Evolutionary conservation across 2,329 filamentous ascomycete species (phyloP), one percentile per base, ranked within the genome.

Genomic region (Botrytis cinerea): DNA sequence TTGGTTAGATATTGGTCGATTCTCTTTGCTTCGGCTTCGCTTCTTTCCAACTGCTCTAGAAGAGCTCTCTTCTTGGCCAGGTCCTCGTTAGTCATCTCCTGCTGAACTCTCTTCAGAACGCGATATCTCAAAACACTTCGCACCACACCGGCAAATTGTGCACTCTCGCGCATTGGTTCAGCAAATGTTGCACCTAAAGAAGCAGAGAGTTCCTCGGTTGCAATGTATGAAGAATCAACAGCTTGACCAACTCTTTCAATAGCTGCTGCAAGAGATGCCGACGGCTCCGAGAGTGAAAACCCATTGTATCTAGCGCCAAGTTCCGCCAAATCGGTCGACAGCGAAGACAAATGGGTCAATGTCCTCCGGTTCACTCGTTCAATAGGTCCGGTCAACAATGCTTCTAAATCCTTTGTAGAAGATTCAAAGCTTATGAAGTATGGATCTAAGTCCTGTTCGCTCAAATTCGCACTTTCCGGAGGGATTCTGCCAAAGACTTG

Each of bases 131-230:
- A 85, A 48, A 99, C 95, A 77, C 87, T 93, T 60, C 95, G 90
- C 5, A 99, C 96, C 1, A 99, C 94, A 18, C 96, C 93, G 0
- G 96, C 96, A 81, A 99, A 99, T 80, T 99, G 96, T 20, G 96
- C 95, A 79, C 94, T 97, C 83, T 99, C 96, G 72, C 97, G 90
- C 94, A 99, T 98, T 0, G 96, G 96, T 80, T 99, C 97, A 0
- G 97, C 94, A 80, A 99, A 99, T 77, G 90, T 96, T 48, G 95
- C 95, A 32, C 95, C 95, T n/a, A 99, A 85, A 0, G 92, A 92
- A 2, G 90, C 90, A 0, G 95, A 95, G 4, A 99, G 85, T 81
- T 99, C 96, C 79, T 97, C 93, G 0, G 95, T 98, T 16, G 93
- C 94, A 76, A 99, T 95, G 81, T 98, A 99, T 0, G 96, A 98